A percentile compares a stretch with the other conserved stretches of the same genome.
phyloP scores from a whole-genome alignment of 495 filamentous ascomycete genomes.

The Penicillium herquei region DNA sequence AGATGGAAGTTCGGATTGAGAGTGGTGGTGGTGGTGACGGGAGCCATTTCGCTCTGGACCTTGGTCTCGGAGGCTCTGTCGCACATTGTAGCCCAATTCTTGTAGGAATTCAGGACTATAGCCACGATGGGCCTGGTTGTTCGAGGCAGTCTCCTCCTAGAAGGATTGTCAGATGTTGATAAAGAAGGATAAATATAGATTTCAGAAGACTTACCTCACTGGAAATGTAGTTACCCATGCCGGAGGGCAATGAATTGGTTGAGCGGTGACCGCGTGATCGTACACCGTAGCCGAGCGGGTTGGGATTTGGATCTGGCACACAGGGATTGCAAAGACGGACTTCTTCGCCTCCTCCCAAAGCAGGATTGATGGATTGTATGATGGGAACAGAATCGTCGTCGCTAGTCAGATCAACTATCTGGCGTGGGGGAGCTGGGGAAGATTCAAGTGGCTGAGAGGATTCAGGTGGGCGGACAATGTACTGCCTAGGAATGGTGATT shows the following conservation, averaged over 20 bases:
- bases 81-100: slow-evolving; percentile 2
- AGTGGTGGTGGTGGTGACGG: background rate
- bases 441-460: slow-evolving; percentile 16
- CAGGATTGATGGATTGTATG: slow-evolving; percentile 42
- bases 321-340: slow-evolving; percentile 93
- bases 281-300: slow-evolving; percentile 47
- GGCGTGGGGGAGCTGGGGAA: slow-evolving; percentile 17
- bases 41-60: background rate
- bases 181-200: background rate
- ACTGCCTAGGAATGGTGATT: slow-evolving; percentile 91
- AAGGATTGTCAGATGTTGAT: background rate
- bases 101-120: slow-evolving; percentile 13
- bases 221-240: slow-evolving; percentile 8
- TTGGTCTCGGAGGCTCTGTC: background rate
- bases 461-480: slow-evolving; percentile 80
- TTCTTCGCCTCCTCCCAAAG: slow-evolving; percentile 75
- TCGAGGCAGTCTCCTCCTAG: background rate
- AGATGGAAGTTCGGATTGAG: background rate
- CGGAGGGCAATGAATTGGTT: slow-evolving; percentile 23
- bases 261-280: slow-evolving; percentile 25
- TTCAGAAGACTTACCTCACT: slow-evolving; percentile 9
- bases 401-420: slow-evolving; percentile 40
- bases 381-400: slow-evolving; percentile 29
- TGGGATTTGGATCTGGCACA: slow-evolving; percentile 85
- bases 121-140: background rate